Percentiles rank a stretch among this genome's conserved stretches.
phyloP scores from a whole-genome alignment of 78 protist genomes.

The Isochrysis galbana region DNA sequence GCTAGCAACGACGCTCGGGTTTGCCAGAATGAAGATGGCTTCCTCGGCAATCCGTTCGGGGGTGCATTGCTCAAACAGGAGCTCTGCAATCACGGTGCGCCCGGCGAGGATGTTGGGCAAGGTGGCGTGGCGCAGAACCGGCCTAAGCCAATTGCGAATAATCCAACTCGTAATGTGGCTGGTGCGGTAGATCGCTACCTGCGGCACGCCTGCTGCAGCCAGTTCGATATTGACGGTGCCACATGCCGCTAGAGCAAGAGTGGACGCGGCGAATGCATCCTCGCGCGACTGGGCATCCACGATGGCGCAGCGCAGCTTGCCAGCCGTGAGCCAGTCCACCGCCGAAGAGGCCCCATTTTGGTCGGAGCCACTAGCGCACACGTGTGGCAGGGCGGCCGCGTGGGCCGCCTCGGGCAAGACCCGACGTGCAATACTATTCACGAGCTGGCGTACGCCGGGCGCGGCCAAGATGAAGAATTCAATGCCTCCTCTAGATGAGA shows the following conservation, averaged over 20 bases:
- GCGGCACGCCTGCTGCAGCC: neutral
- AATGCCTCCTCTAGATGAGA: too few species aligned
- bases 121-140: neutral
- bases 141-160: neutral
- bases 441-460: too few species aligned
- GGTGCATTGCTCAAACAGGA: neutral
- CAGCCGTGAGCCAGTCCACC: neutral
- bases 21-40: neutral
- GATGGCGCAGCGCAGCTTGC: neutral
- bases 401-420: neutral
- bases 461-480: too few species aligned
- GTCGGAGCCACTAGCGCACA: neutral
- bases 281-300: neutral
- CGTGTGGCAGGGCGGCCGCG: neutral
- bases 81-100: neutral
- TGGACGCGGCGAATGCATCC: neutral
- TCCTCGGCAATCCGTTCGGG: neutral
- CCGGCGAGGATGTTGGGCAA: neutral
- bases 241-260: neutral
- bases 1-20: too few species aligned
- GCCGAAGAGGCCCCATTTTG: neutral
- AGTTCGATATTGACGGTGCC: slow-evolving; percentile 21
- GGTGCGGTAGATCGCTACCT: neutral
- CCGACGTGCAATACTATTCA: neutral
- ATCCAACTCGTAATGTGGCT: neutral